These are phyloP conservation scores for Mortierella sp. DNA, from an alignment of 371 early-diverging fungal species.

Conservation along the genomic window DNA sequence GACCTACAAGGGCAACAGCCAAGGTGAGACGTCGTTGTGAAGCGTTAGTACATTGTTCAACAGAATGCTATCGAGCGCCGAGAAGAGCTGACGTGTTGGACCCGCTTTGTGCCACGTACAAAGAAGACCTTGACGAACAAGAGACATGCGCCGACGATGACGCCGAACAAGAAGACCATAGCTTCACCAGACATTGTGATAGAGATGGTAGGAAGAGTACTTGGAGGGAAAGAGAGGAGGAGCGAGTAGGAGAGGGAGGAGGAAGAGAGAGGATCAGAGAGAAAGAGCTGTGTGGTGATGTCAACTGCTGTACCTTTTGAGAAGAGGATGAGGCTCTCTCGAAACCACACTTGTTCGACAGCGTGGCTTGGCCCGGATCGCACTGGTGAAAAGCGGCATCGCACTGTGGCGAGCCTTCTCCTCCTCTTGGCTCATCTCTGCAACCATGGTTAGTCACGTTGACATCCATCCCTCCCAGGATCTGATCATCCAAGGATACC, in stretches of 20 bases:
- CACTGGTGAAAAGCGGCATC: no score
- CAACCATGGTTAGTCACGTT: constrained; percentile 32
- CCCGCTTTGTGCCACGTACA: constrained; percentile 65
- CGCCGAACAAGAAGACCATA: constrained; percentile 88
- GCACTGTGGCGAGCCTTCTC: constrained; percentile 3
- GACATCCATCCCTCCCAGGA: not conserved
- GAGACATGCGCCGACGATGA: constrained; percentile 89
- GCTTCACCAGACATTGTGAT: constrained; percentile 76
- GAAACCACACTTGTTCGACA: not conserved
- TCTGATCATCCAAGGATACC: not conserved
- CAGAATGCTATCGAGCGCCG: no score
- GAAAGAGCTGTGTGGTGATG: no score
- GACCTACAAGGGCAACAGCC: constrained; percentile 30
- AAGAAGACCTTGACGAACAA: constrained; percentile 95
- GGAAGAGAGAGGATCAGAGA: no score
- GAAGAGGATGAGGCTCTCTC: no score
- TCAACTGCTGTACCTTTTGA: no score
- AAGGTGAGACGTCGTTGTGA: no score
- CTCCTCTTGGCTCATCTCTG: constrained; percentile 24
- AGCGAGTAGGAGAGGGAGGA: constrained; percentile 4
- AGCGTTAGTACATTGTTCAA: no score
- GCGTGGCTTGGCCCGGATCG: constrained; percentile 16
- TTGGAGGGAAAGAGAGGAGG: not conserved
- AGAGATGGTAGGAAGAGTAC: not conserved
- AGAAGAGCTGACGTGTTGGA: no score